phyloP scores from a whole-genome alignment of 2,329 filamentous ascomycete genomes.

The Botrytis hyacinthi region DNA sequence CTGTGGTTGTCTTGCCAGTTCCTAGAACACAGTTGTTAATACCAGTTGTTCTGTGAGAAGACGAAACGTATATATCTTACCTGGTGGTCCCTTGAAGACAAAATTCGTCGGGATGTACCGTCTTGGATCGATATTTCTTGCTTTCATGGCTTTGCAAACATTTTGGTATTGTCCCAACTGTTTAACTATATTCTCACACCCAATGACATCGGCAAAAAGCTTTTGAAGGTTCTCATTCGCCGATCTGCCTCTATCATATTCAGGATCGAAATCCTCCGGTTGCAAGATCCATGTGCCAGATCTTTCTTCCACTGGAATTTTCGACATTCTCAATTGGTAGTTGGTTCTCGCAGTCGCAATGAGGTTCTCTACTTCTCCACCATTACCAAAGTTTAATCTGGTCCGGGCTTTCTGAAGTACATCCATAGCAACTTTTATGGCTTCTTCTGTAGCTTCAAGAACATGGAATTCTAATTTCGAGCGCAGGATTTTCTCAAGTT shows the following conservation, averaged over 20 bases:
- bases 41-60: no score
- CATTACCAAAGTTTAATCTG: conserved; percentile 67
- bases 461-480: conserved; percentile 49
- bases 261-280: conserved; percentile 49
- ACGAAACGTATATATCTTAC: neutral
- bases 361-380: conserved; percentile 68
- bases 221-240: conserved; percentile 43
- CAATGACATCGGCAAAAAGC: conserved; percentile 51
- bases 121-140: conserved; percentile 47
- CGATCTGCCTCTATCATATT: conserved; percentile 46
- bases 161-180: conserved; percentile 49
- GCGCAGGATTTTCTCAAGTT: conserved; percentile 53
- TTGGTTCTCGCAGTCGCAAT: conserved; percentile 47
- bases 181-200: conserved; percentile 48
- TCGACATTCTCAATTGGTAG: conserved; percentile 44
- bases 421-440: conserved; percentile 52
- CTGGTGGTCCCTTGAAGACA: conserved; percentile 52
- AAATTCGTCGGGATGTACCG: conserved; percentile 54
- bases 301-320: conserved; percentile 29
- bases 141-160: conserved; percentile 45
- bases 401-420: conserved; percentile 59
- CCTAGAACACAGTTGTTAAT: conserved; percentile 34
- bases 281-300: conserved; percentile 27
- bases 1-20: conserved; percentile 70
- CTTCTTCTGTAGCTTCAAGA: conserved; percentile 46